Base-by-base conservation (phyloP, 2,329 filamentous ascomycete species). In the Diaporthe aspalathi region DNA sequence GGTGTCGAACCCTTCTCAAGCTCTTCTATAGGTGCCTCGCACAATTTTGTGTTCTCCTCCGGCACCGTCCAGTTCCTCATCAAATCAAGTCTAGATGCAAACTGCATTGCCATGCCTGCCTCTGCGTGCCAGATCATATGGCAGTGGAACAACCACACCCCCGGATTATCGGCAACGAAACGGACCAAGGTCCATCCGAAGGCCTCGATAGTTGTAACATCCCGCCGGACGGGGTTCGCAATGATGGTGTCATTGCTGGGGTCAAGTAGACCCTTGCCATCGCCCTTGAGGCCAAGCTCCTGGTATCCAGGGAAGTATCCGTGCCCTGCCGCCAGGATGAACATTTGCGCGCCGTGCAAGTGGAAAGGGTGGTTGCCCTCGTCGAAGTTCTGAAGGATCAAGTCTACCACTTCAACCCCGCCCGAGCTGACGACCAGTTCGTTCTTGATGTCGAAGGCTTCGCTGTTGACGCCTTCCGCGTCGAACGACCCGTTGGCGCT, bases 311-410 rank as follows among this genome's bases (percentile, higher is more conserved):
- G 84, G 62, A 85, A 85, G 71, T 83, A 87, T 75, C 90, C 92
- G 81, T 94, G 92, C 76, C 94, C 94, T 43, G 75, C 74, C n/a
- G 75, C 82, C 12, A 81, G 77, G 22, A 89, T 82, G 79, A 89
- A 90, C 80, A 91, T 88, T 73, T 85, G 84, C 74, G 88, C 84
- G 5, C 89, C 89, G 78, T 92, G 92, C 1, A 93, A 81, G 80
- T 93, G 90, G 83, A 92, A 91, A 0, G 90, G 91, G 75, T 91
- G 88, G 70, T 87, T 90, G 62, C 90, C 76, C 82, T 84, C 84
- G 73, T 91, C 89, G 72, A 88, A 84, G 75, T 91, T 92, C 78
- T 90, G 90, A 5, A 91, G 81, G 43, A 91, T 80, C 43, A 91
- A 82, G 75, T 91, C 89, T 29, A 91, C 83, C 9, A 88, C 83